Evolutionary conservation across 2,329 filamentous ascomycete genomes (phyloP).

Genomic region (Colletotrichum sp.): DNA sequence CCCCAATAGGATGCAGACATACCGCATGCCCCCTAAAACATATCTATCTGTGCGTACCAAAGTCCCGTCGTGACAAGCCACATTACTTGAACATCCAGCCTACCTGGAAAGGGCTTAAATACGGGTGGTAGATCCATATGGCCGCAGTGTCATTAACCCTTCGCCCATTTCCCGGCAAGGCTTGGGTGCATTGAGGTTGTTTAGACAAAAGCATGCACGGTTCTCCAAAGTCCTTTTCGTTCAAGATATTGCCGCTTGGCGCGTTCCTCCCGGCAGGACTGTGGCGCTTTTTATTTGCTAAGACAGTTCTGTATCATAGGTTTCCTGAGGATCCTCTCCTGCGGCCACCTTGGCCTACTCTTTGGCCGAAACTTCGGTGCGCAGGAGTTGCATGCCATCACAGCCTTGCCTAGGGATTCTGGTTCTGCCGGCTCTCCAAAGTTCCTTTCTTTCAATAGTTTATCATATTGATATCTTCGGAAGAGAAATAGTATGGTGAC

Average conservation of each 20-base stretch:
- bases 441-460: neutral
- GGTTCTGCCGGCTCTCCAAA: neutral
- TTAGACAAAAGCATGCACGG: neutral
- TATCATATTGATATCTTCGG: neutral
- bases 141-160: neutral
- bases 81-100: neutral
- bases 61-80: neutral
- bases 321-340: neutral
- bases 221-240: neutral
- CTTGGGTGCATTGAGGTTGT: neutral
- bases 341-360: neutral
- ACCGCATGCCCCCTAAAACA: neutral
- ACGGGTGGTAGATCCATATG: neutral
- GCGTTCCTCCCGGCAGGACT: neutral
- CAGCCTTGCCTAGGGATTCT: neutral
- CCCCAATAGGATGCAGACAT: accelerated
- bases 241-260: accelerated
- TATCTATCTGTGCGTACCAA: neutral
- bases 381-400: neutral
- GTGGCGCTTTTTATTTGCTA: neutral
- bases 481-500: accelerated
- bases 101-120: neutral
- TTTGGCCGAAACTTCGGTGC: neutral
- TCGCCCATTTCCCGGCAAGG: neutral
- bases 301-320: accelerated